Evolutionary conservation across 225 moss, liverwort and hornwort species (phyloP).

Genomic region (Asterella californica): DNA sequence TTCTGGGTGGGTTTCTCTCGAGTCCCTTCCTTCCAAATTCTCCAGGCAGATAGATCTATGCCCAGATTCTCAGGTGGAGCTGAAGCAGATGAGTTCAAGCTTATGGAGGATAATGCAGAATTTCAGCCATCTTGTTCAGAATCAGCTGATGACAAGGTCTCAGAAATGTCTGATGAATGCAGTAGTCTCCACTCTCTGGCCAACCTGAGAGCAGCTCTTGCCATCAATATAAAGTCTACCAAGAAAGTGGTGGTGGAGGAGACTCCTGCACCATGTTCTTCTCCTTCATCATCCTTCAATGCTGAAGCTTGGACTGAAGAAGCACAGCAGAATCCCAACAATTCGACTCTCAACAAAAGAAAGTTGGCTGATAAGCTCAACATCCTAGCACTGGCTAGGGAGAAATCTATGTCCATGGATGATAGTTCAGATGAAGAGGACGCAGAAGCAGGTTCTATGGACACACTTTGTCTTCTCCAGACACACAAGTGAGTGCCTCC

Average conservation of each 20-base stretch:
- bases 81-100: constrained; percentile 16
- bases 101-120: constrained; percentile 16
- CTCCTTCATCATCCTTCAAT: constrained; percentile 11
- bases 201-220: constrained; percentile 9
- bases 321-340: constrained; percentile 1
- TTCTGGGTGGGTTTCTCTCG: background rate
- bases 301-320: constrained; percentile 7
- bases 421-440: constrained; percentile 17
- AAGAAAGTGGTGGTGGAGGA: constrained; percentile 21
- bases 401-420: constrained; percentile 5
- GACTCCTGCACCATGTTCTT: constrained; percentile 18
- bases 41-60: constrained; percentile 14
- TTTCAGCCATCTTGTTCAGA: constrained; percentile 9
- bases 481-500: constrained; percentile 14
- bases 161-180: constrained; percentile 6
- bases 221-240: constrained; percentile 12
- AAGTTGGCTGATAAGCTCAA: constrained; percentile 16
- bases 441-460: background rate
- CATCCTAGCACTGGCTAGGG: constrained; percentile 10
- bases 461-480: constrained; percentile 1
- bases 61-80: constrained; percentile 11
- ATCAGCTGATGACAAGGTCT: constrained; percentile 8
- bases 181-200: constrained; percentile 5
- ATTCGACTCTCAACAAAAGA: constrained; percentile 19
- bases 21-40: background rate